Evolutionary conservation across 768 basidiomycete species (phyloP).

Genomic region (Suillus americanus): DNA sequence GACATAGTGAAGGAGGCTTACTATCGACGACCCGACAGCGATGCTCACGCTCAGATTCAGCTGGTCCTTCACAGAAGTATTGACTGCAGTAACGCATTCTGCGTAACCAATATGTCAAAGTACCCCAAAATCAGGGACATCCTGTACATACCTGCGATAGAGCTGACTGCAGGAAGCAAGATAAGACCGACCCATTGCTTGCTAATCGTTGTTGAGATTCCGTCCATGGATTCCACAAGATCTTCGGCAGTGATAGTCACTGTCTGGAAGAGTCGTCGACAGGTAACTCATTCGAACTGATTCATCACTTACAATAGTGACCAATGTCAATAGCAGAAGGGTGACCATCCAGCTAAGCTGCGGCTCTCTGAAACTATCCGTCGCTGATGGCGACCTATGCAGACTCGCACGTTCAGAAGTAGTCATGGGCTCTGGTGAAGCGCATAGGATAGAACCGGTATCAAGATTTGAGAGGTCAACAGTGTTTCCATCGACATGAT

Average conservation of each 20-base stretch:
- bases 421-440: slow-evolving; percentile 14
- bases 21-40: slow-evolving; percentile 77
- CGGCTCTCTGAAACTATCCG: slow-evolving; percentile 44
- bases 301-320: slow-evolving; percentile 57
- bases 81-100: slow-evolving; percentile 90
- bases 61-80: slow-evolving; percentile 84
- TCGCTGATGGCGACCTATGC: slow-evolving; percentile 12
- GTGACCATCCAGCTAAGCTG: slow-evolving; percentile 60
- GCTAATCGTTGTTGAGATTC: slow-evolving; percentile 65
- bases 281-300: background rate
- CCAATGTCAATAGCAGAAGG: slow-evolving; percentile 49
- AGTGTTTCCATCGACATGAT: slow-evolving; percentile 6
- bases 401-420: slow-evolving; percentile 16
- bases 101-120: slow-evolving; percentile 7
- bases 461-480: slow-evolving; percentile 2
- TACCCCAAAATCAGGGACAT: background rate
- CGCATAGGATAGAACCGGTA: slow-evolving; percentile 4
- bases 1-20: slow-evolving; percentile 33
- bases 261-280: slow-evolving; percentile 29
- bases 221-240: slow-evolving; percentile 84
- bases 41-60: slow-evolving; percentile 82
- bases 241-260: slow-evolving; percentile 66
- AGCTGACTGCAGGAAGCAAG: slow-evolving; percentile 81
- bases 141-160: slow-evolving; percentile 63
- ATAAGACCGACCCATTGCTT: slow-evolving; percentile 92